Evolutionary conservation across 257 asterid species (phyloP).

Genomic region (Penstemon eatonii): DNA sequence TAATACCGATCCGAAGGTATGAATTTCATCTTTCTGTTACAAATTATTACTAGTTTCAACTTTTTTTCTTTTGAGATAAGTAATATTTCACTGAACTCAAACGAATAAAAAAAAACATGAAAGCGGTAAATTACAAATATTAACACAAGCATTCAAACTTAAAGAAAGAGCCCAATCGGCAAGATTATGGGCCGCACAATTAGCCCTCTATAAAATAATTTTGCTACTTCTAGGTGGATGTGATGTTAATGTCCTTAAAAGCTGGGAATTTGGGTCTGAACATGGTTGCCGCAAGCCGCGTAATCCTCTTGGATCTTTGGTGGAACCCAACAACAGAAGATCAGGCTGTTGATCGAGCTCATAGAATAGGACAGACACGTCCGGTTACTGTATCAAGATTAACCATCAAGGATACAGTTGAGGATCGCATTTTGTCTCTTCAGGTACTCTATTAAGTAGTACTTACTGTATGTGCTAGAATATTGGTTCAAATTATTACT

Average conservation of each 20-base stretch:
- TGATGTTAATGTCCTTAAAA: slow-evolving; percentile 95
- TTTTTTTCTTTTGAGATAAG: not conserved
- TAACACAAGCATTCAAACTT: too few species aligned
- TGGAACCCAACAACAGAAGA: slow-evolving; percentile 99
- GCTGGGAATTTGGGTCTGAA: slow-evolving; percentile 98
- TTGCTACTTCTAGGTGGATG: slow-evolving; percentile 71
- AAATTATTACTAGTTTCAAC: not conserved
- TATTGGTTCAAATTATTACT: not conserved
- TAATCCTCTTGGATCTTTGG: slow-evolving; percentile 98
- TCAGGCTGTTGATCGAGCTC: slow-evolving; percentile 98
- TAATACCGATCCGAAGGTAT: slow-evolving; percentile 80
- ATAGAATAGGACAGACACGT: slow-evolving; percentile 96
- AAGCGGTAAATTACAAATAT: too few species aligned
- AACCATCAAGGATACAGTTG: slow-evolving; percentile 86
- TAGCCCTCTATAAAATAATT: too few species aligned
- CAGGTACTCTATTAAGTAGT: slow-evolving; percentile 52
- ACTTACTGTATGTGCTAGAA: not conserved
- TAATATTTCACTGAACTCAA: too few species aligned
- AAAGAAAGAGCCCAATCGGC: too few species aligned
- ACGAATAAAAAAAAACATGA: too few species aligned
- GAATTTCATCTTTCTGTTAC: slow-evolving; percentile 27
- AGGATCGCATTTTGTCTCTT: slow-evolving; percentile 92
- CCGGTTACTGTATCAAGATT: slow-evolving; percentile 86
- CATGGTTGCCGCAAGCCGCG: slow-evolving; percentile 98
- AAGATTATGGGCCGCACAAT: too few species aligned